These are phyloP conservation scores for Colletotrichum sublineola DNA, from an alignment of 2,329 filamentous ascomycete genomes.

Conservation along the genomic window DNA sequence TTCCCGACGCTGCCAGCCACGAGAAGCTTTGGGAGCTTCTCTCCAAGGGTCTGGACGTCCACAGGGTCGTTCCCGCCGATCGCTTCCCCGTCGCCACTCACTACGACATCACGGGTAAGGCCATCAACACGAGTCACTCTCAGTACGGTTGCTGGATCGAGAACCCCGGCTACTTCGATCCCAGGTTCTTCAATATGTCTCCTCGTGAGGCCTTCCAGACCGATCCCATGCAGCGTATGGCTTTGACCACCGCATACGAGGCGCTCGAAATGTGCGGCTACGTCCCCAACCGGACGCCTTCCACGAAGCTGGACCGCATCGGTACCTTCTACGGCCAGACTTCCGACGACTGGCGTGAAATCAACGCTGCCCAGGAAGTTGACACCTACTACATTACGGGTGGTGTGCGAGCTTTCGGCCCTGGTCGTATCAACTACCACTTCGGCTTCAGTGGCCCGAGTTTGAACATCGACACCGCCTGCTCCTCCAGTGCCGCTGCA, in stretches of 20 bases:
- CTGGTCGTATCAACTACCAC: slow-evolving; percentile 80
- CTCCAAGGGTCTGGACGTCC: slow-evolving; percentile 74
- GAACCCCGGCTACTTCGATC: slow-evolving; percentile 75
- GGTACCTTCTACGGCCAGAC: slow-evolving; percentile 84
- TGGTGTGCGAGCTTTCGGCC: slow-evolving; percentile 63
- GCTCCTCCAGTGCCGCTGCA: slow-evolving; percentile 80
- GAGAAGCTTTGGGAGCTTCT: slow-evolving; percentile 67
- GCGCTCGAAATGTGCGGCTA: slow-evolving; percentile 83
- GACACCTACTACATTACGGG: slow-evolving; percentile 68
- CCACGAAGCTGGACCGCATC: slow-evolving; percentile 69
- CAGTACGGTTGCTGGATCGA: slow-evolving; percentile 66
- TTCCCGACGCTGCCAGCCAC: slow-evolving; percentile 57
- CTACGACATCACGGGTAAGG: slow-evolving; percentile 72
- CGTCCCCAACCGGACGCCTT: slow-evolving; percentile 75
- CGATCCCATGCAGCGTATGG: slow-evolving; percentile 82
- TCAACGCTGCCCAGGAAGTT: slow-evolving; percentile 78
- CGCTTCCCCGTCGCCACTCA: slow-evolving; percentile 73
- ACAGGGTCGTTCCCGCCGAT: slow-evolving; percentile 68
- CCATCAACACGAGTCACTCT: slow-evolving; percentile 68
- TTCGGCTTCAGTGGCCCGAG: slow-evolving; percentile 83
- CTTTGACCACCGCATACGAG: slow-evolving; percentile 82
- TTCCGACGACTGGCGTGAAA: slow-evolving; percentile 84
- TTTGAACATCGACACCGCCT: slow-evolving; percentile 81
- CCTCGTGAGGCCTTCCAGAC: slow-evolving; percentile 76
- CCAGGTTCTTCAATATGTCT: slow-evolving; percentile 80